A percentile compares a stretch with the other conserved stretches of the same genome.
These are phyloP conservation scores for Termitomyces sp. DNA, from an alignment of 768 basidiomycete genomes.

Conservation along the genomic window DNA sequence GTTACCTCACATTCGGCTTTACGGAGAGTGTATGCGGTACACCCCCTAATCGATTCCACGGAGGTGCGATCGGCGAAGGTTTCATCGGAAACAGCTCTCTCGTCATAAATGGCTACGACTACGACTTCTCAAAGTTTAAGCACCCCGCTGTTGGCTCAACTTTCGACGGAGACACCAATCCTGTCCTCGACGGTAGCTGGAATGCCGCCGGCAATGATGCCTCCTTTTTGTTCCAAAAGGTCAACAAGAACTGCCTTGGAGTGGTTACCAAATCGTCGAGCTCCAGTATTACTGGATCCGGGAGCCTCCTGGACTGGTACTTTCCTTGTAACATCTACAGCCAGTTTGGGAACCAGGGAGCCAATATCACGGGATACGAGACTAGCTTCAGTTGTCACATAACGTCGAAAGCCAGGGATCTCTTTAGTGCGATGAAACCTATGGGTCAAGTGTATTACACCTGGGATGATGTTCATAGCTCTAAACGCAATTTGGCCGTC, in stretches of 20 bases:
- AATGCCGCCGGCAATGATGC: constrained; percentile 84
- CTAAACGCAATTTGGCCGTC: constrained; percentile 81
- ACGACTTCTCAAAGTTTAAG: constrained; percentile 83
- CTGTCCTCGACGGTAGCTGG: constrained; percentile 75
- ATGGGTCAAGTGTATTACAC: constrained; percentile 91
- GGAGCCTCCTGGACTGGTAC: constrained; percentile 80
- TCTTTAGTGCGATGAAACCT: constrained; percentile 46
- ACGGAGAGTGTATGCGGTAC: constrained; percentile 90
- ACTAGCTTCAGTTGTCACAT: constrained; percentile 70
- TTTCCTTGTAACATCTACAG: constrained; percentile 94
- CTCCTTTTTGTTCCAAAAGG: constrained; percentile 92
- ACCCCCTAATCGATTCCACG: constrained; percentile 79
- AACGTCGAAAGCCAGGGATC: constrained; percentile 44
- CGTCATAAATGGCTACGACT: constrained; percentile 92
- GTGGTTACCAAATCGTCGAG: constrained; percentile 70
- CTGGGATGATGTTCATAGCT: constrained; percentile 79
- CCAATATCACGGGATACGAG: constrained; percentile 72
- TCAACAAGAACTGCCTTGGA: constrained; percentile 77
- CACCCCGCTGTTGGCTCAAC: constrained; percentile 67
- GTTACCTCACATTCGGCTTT: constrained; percentile 98
- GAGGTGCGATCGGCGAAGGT: constrained; percentile 69
- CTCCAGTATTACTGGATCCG: constrained; percentile 66
- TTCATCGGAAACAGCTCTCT: constrained; percentile 75
- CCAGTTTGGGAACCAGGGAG: constrained; percentile 58
- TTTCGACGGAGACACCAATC: constrained; percentile 83